Evolutionary conservation across 441 rosid species (phyloP), one percentile per base, ranked within the genome.

Genomic region (Geranium incanum): DNA sequence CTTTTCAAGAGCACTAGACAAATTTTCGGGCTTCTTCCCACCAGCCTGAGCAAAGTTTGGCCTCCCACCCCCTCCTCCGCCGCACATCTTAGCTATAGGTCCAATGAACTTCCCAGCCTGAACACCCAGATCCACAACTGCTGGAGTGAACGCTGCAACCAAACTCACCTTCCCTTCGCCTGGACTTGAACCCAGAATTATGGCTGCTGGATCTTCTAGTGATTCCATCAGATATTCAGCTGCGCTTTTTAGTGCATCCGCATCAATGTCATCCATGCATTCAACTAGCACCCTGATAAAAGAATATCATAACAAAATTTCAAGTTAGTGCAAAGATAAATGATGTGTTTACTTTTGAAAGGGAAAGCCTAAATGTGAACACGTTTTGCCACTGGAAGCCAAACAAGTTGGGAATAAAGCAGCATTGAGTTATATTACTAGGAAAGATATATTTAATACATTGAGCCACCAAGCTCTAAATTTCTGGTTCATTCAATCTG

Each of bases 1-100:
- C 81, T 87, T 87, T 79, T 87, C 93, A 19, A 93, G 82, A 33
- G 96, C 96, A 38, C 71, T 78, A 13, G 82, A 36, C 72, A 91
- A 86, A 72, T 89, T 84, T 79, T 88, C 95, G 0, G 96, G 95
- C 65, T 85, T 88, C 81, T 89, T 86, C 4, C 97, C 96, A 0
- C 97, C 97, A 11, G 98, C 97, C 84, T 93, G 97, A 72, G 98
- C 93, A 18, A 93, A 93, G 79, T 87, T 91, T 12, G 96, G 91
- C 75, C 88, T 84, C 66, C 98, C 98, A 15, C 96, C 98, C 0
- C 98, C 98, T 57, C 98, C 98, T 74, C 97, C 98, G 0, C 95
- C 95, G 6, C 98, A 91, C 69, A 87, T 13, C 76, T 87, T 91
- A 41, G 98, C 97, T 70, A 93, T 79, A 13, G 98, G 80, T 7